These are phyloP conservation scores for Russula virescens DNA, from an alignment of 768 basidiomycete genomes.

Conservation along the genomic window DNA sequence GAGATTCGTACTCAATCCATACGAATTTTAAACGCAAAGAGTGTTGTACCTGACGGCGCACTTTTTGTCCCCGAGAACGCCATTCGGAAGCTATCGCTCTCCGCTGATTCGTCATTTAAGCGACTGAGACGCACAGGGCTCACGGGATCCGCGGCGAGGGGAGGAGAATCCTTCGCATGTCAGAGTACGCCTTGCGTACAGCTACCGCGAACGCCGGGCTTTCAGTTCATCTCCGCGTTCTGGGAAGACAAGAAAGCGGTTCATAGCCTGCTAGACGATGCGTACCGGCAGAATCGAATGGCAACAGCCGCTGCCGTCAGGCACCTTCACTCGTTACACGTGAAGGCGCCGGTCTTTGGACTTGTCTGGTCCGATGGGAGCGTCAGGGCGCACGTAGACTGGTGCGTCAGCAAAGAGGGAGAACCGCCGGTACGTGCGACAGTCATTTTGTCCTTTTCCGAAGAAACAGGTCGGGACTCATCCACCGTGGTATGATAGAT, in stretches of 20 bases:
- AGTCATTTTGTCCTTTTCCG: background rate
- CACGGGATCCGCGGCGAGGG: constrained; percentile 34
- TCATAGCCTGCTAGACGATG: constrained; percentile 44
- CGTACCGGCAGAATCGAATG: constrained; percentile 55
- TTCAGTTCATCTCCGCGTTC: constrained; percentile 50
- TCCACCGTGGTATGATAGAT: constrained; percentile 30
- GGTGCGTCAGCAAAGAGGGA: constrained; percentile 33
- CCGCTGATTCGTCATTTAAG: constrained; percentile 44
- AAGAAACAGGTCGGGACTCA: background rate
- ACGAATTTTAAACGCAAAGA: constrained; percentile 43
- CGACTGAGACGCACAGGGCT: constrained; percentile 39
- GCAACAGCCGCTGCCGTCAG: constrained; percentile 45
- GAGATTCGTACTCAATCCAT: constrained; percentile 29
- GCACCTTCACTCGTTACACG: constrained; percentile 44
- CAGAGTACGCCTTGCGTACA: constrained; percentile 47
- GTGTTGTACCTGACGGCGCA: constrained; percentile 45
- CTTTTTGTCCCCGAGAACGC: constrained; percentile 40
- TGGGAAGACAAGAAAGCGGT: constrained; percentile 59
- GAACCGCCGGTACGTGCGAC: constrained; percentile 8
- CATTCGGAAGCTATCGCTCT: constrained; percentile 39
- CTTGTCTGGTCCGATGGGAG: constrained; percentile 48
- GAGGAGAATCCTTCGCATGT: constrained; percentile 44
- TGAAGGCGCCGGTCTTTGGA: constrained; percentile 46
- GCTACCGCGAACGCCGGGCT: constrained; percentile 41
- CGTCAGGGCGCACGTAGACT: constrained; percentile 52